Percentiles rank a stretch among this genome's conserved stretches.
Conservation (phyloP, 306 rosid species). For the Malus asiatica region DNA sequence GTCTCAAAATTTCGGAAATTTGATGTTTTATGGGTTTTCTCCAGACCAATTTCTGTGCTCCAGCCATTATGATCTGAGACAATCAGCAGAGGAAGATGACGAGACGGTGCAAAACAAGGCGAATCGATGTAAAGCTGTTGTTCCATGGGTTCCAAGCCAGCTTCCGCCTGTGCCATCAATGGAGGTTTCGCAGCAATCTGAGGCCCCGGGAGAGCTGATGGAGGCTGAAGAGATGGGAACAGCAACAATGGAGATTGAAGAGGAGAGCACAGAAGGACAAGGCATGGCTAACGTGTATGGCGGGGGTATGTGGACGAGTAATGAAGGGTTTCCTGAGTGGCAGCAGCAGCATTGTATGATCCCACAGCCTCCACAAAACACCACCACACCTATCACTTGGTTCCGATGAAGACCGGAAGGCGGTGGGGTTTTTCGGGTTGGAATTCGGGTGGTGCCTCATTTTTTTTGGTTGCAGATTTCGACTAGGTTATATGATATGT, state of each 20-base stretch:
- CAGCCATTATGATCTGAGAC: background rate
- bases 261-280: constrained; percentile 5
- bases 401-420: constrained; percentile 26
- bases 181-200: background rate
- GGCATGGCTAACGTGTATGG: constrained; percentile 9
- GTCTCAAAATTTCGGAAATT: background rate
- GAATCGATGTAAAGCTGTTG: constrained; percentile 39
- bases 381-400: constrained; percentile 66
- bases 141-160: constrained; percentile 57
- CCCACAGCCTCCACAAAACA: constrained; percentile 60
- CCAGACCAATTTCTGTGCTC: constrained; percentile 41
- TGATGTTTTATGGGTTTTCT: background rate
- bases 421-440: background rate
- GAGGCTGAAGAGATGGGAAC: constrained; percentile 44
- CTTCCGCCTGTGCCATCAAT: background rate
- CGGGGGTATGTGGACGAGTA: constrained; percentile 21
- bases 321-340: constrained; percentile 38
- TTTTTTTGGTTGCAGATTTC: background rate
- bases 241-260: constrained; percentile 58
- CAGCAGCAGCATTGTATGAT: constrained; percentile 72
- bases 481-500: background rate
- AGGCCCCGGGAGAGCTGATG: constrained; percentile 28
- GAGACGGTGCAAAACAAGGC: background rate
- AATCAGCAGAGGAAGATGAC: constrained; percentile 9
- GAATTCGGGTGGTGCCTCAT: background rate